Base-by-base conservation (phyloP, 352 stramenopile species). In the Saprolegnia parasitica region DNA sequence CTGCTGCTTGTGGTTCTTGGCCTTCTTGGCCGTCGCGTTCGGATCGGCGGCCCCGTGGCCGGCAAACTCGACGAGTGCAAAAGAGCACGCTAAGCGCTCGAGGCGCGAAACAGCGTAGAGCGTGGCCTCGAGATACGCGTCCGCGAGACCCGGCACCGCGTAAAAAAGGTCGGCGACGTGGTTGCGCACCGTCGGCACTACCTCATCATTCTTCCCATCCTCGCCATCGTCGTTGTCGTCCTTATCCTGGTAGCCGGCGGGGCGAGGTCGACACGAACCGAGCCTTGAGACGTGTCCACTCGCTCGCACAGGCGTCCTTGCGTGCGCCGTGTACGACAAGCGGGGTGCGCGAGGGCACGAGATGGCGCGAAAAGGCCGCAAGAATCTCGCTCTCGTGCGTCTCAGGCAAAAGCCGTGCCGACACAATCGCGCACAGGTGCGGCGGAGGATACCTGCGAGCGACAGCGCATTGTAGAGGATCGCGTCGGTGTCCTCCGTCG, bases 111-210 rank as follows among this genome's bases (percentile, higher is more conserved):
- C 40, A 13, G 84, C 88, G 60, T 84, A 91, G 13, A 96, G 60
- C 39, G 82, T 73, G 4, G 83, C 78, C 20, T 91, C 56, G 5
- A 91, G 45, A 11, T 80, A 64, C 29, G 81, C 63, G 47, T 78
- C 76, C 73, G 88, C 88, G 46, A 93, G 80, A 37, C 74, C 67
- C 39, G 89, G 76, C 29, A 89, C 74, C 23, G 78, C 76, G 68
- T 92, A 83, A 26, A 95, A 90, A 26, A 93, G 79, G 35, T 92
- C 82, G 57, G 94, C 87, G 23, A 94, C 80, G 55, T 74, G 79
- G 56, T 93, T 84, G n/a, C 84, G 84, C 0, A 71, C 73, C 24
- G 80, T 77, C 60, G 88, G 76, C 26, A 13, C 40, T 71, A 75
- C 66, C 10, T 63, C 76, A 0, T 87, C 79, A 9, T 90, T 74